Base-by-base conservation (phyloP, 1,284 basidiomycete genomes). In the Xerocomus alliaceus region DNA sequence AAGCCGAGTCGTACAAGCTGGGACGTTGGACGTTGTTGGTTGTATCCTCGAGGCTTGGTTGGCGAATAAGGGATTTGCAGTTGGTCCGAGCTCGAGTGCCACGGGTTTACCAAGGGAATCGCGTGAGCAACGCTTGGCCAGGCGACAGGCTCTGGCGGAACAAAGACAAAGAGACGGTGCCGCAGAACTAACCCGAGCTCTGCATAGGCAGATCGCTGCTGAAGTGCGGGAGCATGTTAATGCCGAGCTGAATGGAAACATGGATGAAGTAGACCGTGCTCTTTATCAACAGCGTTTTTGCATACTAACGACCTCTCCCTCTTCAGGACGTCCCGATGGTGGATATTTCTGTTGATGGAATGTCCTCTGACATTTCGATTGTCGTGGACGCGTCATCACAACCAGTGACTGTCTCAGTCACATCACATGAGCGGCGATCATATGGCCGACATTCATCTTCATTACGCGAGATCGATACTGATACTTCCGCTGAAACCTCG, bases 31-130 rank as follows among this genome's bases (percentile, higher is more conserved):
- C 63, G 92, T 98, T 39, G 95, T 97, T 3, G 94, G 95, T 8
- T 94, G 94, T 69, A 93, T 99, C 34, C 84, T 99, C 34, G 95
- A 98, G 78, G 93, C 93, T 31, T 98, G 94, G 93, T 78, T 95
- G 47, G 89, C 89, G 15, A 87, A 87, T 69, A 92, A 92, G 70
- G 93, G 93, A 1, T 92, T 93, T 73, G 88, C 91, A 0, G 84
- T 92, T 26, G 90, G 87, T 50, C 91, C 87, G 47, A 83, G 86
- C 75, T 77, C 86, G 49, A 83, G 88, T 71, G 83, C 86, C 46
- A 81, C 83, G 22, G 83, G 89, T 42, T 70, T 88, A 56, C 88
- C 87, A 22, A 77, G 90, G 54, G 90, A 92, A 77, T 84, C 86
- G n/a, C 79, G 87, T 59, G 90, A 92, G 70, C 88, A 90, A 70